phyloP scores from a whole-genome alignment of 2,329 filamentous ascomycete genomes.

The Sporothrix humicola region DNA sequence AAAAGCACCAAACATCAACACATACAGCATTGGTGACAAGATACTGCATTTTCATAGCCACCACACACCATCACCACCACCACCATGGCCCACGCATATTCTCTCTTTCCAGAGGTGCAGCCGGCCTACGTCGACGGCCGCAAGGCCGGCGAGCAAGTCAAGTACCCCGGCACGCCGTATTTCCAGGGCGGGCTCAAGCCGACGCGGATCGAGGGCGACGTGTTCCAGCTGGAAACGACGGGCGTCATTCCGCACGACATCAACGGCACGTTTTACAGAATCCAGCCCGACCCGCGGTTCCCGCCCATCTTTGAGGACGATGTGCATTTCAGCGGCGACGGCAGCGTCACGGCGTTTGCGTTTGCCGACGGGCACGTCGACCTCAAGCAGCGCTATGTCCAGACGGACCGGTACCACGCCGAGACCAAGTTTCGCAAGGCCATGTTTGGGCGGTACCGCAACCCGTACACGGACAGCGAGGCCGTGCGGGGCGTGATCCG shows the following conservation, averaged over 20 bases:
- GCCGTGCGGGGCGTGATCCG: constrained; percentile 60
- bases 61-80: background rate
- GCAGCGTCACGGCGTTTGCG: constrained; percentile 50
- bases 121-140: constrained; percentile 38
- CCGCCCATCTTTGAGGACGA: constrained; percentile 62
- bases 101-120: constrained; percentile 37
- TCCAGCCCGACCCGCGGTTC: constrained; percentile 60
- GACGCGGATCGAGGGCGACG: constrained; percentile 38
- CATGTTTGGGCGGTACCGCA: constrained; percentile 62
- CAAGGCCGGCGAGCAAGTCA: constrained; percentile 37
- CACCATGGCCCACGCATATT: constrained; percentile 39
- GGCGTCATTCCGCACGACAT: constrained; percentile 52
- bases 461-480: constrained; percentile 62
- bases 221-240: constrained; percentile 39
- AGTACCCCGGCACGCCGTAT: constrained; percentile 37
- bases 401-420: constrained; percentile 46
- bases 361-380: constrained; percentile 50
- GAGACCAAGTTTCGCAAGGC: constrained; percentile 44
- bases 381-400: constrained; percentile 52
- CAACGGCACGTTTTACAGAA: constrained; percentile 55
- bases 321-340: constrained; percentile 48
- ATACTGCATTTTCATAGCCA: background rate
- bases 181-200: constrained; percentile 39
- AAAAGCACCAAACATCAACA: background rate
- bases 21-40: background rate